Conservation (phyloP, 306 rosid species). For the Vigna nakashimae region DNA sequence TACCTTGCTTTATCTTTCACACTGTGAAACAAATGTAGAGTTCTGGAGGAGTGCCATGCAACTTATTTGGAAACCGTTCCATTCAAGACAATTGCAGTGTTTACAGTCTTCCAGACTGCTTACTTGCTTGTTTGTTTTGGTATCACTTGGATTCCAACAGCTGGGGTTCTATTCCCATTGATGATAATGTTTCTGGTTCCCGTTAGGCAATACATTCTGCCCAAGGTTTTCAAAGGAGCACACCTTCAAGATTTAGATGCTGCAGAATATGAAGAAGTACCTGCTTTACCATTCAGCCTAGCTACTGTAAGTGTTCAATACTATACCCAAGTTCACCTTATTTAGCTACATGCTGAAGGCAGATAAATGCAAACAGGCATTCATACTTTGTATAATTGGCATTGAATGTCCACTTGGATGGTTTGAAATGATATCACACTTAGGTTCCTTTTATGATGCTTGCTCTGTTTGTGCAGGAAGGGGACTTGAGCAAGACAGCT, state of each 20-base stretch:
- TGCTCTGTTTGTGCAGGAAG: slow-evolving; percentile 51
- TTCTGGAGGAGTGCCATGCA: slow-evolving; percentile 68
- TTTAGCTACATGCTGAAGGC: slow-evolving; percentile 1
- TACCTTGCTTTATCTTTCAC: neutral
- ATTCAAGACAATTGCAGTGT: slow-evolving; percentile 70
- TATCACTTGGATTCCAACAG: slow-evolving; percentile 80
- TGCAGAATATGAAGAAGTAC: slow-evolving; percentile 76
- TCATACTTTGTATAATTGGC: neutral
- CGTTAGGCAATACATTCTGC: slow-evolving; percentile 81
- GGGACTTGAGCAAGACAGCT: slow-evolving; percentile 56
- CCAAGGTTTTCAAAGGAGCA: slow-evolving; percentile 74
- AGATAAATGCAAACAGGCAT: neutral
- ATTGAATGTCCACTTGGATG: neutral
- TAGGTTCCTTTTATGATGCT: slow-evolving; percentile 12
- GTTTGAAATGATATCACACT: neutral
- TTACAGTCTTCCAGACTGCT: slow-evolving; percentile 69
- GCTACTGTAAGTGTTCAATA: slow-evolving; percentile 52
- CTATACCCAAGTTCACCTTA: slow-evolving; percentile 20
- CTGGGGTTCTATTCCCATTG: slow-evolving; percentile 82
- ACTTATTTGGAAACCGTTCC: slow-evolving; percentile 78
- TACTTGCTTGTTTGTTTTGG: slow-evolving; percentile 84
- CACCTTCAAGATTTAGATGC: slow-evolving; percentile 89
- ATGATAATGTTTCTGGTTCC: slow-evolving; percentile 93
- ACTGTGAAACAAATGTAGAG: slow-evolving; percentile 46
- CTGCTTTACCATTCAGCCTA: slow-evolving; percentile 58